phyloP scores from a whole-genome alignment of 2,329 filamentous ascomycete genomes.

The Verticillium nonalfalfae region DNA sequence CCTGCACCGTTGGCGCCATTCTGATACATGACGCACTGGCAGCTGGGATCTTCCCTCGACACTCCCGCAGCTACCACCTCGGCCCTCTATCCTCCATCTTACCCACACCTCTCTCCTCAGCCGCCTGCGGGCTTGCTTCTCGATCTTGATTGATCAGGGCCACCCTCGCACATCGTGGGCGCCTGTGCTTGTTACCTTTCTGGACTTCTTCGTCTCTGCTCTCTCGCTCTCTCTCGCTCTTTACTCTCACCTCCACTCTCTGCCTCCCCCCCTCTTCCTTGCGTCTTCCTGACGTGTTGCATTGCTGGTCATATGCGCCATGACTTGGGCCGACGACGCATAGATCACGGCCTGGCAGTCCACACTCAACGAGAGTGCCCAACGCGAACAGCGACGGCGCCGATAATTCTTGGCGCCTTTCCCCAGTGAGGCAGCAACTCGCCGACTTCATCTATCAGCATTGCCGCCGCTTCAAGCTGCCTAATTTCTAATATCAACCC shows the following conservation, averaged over 20 bases:
- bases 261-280: neutral
- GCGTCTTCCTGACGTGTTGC: slow-evolving; percentile 15
- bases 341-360: slow-evolving; percentile 10
- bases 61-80: slow-evolving; percentile 8
- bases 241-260: slow-evolving; percentile 1
- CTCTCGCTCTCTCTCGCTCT: neutral
- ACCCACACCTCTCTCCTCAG: slow-evolving; percentile 1
- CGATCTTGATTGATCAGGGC: neutral
- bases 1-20: slow-evolving; percentile 8
- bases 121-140: slow-evolving; percentile 3
- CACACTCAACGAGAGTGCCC: neutral
- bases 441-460: neutral
- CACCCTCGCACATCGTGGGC: neutral
- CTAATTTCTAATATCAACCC: neutral
- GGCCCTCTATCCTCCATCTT: slow-evolving; percentile 5
- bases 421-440: neutral
- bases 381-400: neutral
- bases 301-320: slow-evolving; percentile 26
- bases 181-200: slow-evolving; percentile 4
- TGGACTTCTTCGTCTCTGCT: neutral
- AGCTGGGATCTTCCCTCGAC: slow-evolving; percentile 11
- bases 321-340: slow-evolving; percentile 15
- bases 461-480: neutral
- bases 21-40: slow-evolving; percentile 13
- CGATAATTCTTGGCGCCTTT: neutral